phyloP scores from a whole-genome alignment of 257 asterid genomes.

The Osmanthus fragrans region DNA sequence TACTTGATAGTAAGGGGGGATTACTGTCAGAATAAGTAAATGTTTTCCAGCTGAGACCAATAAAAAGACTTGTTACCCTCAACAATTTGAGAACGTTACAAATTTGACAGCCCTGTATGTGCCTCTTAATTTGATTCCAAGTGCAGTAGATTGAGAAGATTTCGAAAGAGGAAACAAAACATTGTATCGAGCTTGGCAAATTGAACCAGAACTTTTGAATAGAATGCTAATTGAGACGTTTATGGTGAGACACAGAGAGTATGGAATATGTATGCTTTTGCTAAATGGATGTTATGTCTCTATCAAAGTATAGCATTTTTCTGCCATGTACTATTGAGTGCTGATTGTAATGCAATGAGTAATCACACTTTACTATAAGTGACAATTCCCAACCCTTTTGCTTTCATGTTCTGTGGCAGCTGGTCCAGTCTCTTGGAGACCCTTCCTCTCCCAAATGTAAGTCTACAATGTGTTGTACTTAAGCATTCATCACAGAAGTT shows the following conservation, averaged over 20 bases:
- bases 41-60: not conserved
- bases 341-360: slow-evolving; percentile 3
- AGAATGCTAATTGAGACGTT: not conserved
- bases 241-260: not conserved
- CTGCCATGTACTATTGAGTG: slow-evolving; percentile 10
- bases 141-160: not conserved
- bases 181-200: not conserved
- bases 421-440: slow-evolving; percentile 86
- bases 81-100: not conserved
- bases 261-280: not conserved
- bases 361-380: slow-evolving; percentile 1
- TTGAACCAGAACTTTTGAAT: not conserved
- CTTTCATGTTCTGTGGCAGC: slow-evolving; percentile 54
- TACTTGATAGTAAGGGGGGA: not conserved
- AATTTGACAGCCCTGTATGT: not conserved
- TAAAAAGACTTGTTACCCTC: not conserved
- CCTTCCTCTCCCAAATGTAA: slow-evolving; percentile 89
- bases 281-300: slow-evolving; percentile 11
- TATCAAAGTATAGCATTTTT: not conserved
- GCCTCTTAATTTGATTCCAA: not conserved
- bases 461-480: slow-evolving; percentile 31
- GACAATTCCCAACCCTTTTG: slow-evolving; percentile 24
- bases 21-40: not conserved
- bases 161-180: too few relatives aligned
- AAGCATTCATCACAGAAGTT: slow-evolving; percentile 1